Percentiles rank a stretch among this genome's conserved stretches.
These are phyloP conservation scores for sunflower (Helianthus annuus) DNA, from an alignment of 129 eudicot genomes.

Conservation along the genomic window DNA sequence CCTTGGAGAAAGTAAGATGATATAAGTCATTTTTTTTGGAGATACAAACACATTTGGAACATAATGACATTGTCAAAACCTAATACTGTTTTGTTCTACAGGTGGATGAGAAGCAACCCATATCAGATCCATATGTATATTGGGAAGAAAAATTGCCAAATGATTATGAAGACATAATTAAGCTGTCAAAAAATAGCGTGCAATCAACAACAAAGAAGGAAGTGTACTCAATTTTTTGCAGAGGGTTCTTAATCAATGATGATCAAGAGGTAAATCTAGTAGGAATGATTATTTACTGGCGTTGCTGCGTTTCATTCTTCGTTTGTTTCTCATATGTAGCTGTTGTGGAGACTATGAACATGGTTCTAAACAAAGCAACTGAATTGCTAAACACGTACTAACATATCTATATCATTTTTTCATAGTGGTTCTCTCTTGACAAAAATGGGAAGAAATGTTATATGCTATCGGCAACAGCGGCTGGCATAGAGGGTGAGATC, in stretches of 20 bases:
- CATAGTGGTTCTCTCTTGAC: constrained; percentile 22
- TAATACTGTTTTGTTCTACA: background rate
- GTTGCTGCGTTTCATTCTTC: background rate
- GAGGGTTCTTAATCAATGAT: constrained; percentile 20
- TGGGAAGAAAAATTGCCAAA: constrained; percentile 21
- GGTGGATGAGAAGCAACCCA: background rate
- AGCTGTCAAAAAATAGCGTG: background rate
- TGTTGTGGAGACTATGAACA: background rate
- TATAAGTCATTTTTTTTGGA: background rate
- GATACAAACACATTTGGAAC: background rate
- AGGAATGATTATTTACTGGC: background rate
- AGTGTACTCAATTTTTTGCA: constrained; percentile 9
- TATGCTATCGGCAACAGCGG: constrained; percentile 1
- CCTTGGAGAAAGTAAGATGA: constrained; percentile 7
- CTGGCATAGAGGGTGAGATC: background rate
- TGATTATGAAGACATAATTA: constrained; percentile 23
- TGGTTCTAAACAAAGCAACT: background rate
- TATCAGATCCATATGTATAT: background rate
- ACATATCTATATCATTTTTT: background rate
- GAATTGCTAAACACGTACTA: background rate
- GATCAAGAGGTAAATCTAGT: constrained; percentile 8
- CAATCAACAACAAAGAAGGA: constrained; percentile 4
- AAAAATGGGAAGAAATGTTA: constrained; percentile 23
- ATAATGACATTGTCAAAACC: background rate
- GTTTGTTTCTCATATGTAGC: background rate